Conservation (phyloP, 2,329 filamentous ascomycete species). For the Onygenales sp. region DNA sequence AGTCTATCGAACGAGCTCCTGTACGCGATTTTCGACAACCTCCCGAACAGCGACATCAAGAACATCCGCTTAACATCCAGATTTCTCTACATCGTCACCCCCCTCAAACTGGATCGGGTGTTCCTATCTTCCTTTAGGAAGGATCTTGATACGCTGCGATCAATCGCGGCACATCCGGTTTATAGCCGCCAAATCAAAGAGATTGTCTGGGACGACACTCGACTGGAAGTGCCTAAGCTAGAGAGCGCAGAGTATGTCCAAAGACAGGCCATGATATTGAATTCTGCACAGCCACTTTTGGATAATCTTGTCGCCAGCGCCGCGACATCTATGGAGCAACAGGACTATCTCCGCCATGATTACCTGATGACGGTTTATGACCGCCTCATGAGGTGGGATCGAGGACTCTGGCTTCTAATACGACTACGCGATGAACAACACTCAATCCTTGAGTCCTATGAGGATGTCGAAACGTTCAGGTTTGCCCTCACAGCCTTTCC, state of each 20-base stretch:
- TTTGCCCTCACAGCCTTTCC: not conserved
- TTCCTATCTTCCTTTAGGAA: not conserved
- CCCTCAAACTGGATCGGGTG: not conserved
- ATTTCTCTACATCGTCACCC: not conserved
- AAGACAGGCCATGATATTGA: constrained; percentile 1
- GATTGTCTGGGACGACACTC: constrained; percentile 1
- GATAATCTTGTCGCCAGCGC: not conserved
- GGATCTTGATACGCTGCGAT: not conserved
- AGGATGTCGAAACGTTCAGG: not conserved
- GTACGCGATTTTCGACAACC: not conserved
- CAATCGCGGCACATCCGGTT: not conserved
- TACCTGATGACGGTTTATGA: not conserved
- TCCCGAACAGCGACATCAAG: constrained; percentile 1
- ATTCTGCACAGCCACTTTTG: not conserved
- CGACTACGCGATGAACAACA: not conserved
- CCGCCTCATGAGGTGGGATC: not conserved
- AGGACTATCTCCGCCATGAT: not conserved
- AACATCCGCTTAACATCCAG: not conserved
- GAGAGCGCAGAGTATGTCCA: not conserved
- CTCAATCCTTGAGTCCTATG: not conserved
- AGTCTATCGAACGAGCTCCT: not conserved
- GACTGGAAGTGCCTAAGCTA: not conserved
- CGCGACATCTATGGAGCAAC: not conserved
- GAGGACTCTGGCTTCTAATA: not conserved
- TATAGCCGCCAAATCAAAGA: not conserved